Conservation (phyloP, 495 filamentous ascomycete species). For the Antarctomyces pellizariae region DNA sequence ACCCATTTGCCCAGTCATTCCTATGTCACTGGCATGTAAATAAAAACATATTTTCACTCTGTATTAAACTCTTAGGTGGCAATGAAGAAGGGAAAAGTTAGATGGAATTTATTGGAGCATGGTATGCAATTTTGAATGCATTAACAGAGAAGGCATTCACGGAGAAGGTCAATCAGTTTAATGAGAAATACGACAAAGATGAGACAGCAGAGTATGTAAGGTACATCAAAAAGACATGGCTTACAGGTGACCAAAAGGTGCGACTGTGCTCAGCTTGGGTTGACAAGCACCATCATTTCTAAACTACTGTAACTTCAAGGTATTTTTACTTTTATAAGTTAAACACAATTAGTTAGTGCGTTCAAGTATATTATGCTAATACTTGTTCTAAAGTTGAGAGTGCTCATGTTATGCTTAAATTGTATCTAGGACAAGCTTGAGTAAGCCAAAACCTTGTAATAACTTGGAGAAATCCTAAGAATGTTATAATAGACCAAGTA, state of each 20-base stretch:
- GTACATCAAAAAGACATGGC: conserved; percentile 3
- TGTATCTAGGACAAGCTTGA: too few relatives aligned
- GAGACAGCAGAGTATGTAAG: too few relatives aligned
- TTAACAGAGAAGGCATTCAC: background rate
- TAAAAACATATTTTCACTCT: conserved; percentile 5
- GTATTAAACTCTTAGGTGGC: conserved; percentile 1
- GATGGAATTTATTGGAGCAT: background rate
- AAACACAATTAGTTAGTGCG: too few relatives aligned
- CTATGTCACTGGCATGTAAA: conserved; percentile 5
- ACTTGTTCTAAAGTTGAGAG: too few relatives aligned
- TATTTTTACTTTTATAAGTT: too few relatives aligned
- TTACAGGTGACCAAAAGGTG: conserved; percentile 3
- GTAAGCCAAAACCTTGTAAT: too few relatives aligned
- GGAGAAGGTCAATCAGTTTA: background rate
- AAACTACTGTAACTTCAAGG: conserved; percentile 1
- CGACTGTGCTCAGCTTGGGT: conserved; percentile 1
- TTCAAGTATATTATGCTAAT: too few relatives aligned
- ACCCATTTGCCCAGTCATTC: background rate
- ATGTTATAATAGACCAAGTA: too few relatives aligned
- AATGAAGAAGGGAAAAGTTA: background rate
- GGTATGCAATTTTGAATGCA: background rate
- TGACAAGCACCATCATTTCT: conserved; percentile 1
- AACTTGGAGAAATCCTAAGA: too few relatives aligned
- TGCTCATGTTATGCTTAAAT: too few relatives aligned
- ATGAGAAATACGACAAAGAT: background rate